Base-by-base conservation (phyloP, 106 monocot species). In the Dendrobium officinale region DNA sequence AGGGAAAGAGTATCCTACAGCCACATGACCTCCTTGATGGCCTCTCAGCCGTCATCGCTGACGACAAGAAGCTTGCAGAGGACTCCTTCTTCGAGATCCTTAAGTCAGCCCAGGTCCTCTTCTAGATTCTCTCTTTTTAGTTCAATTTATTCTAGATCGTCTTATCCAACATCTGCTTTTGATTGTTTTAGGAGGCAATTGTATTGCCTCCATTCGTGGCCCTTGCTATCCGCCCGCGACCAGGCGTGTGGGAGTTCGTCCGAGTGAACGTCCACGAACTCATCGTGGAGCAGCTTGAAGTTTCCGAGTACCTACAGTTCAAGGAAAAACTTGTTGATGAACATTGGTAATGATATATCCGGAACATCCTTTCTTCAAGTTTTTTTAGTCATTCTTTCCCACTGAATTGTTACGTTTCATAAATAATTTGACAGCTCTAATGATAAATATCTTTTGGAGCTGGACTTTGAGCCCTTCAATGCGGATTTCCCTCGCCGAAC, bases 381-480 rank as follows among this genome's bases (percentile, higher is more conserved):
- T 58, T 2, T 26, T 15, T 31, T 80, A 1, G 17, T 67, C 37
- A 66, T 61, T 45, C 6, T 44, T 74, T 17, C 8, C n/a, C 29
- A 44, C 76, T 47, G 27, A 27, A 51, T 47, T 19, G 17, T 67
- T 27, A 3, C 9, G 49, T 22, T 83, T 2, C 11, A 5, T 43
- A 56, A 37, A 15, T 42, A 45, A 27, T 49, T 81, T 67, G 15
- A 27, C 84, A 96, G 96, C 11, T 42, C 24, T 42, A 79, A 90
- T 67, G 93, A 92, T 86, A 67, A 55, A 5, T 92, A 86, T 75
- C 72, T 84, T 17, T 83, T 97, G 55, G 96, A 97, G 80, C 90
- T 97, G 48, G 96, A 97, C 51, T 94, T 97, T 37, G 94, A 97
- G 83, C 94, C 96, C 2, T 97, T 97, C 86, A 97, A 94, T 82